These are phyloP conservation scores for Gillenia trifoliata DNA, from an alignment of 306 rosid species.

Conservation along the genomic window DNA sequence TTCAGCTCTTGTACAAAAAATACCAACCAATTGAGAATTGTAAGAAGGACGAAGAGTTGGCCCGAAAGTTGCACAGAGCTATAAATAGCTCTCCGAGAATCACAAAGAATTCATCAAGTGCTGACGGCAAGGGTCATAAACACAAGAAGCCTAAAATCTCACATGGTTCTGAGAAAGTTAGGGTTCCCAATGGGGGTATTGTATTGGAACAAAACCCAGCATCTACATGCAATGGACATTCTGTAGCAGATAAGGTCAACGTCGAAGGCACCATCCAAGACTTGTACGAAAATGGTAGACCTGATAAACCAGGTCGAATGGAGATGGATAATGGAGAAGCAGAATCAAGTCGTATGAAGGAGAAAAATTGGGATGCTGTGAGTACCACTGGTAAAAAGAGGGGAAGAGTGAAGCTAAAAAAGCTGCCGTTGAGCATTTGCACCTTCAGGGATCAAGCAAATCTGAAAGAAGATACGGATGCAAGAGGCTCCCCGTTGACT, in stretches of 20 bases:
- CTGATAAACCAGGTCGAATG: slow-evolving; percentile 41
- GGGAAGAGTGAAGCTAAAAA: slow-evolving; percentile 87
- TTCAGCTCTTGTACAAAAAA: slow-evolving; percentile 86
- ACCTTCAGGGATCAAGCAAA: slow-evolving; percentile 55
- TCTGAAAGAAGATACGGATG: slow-evolving; percentile 53
- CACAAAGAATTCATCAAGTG: slow-evolving; percentile 55
- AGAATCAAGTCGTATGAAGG: slow-evolving; percentile 61
- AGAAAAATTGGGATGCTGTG: slow-evolving; percentile 44
- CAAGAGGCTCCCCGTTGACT: slow-evolving; percentile 35
- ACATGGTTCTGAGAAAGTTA: slow-evolving; percentile 44
- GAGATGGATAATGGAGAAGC: slow-evolving; percentile 54
- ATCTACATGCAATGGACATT: slow-evolving; percentile 51
- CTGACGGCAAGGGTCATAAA: slow-evolving; percentile 58
- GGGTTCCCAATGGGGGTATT: slow-evolving; percentile 42
- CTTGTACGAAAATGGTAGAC: slow-evolving; percentile 38
- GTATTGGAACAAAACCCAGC: slow-evolving; percentile 42
- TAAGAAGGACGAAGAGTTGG: slow-evolving; percentile 83
- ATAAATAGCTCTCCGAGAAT: slow-evolving; percentile 95
- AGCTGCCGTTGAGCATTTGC: slow-evolving; percentile 77
- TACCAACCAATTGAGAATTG: slow-evolving; percentile 69
- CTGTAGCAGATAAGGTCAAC: slow-evolving; percentile 36
- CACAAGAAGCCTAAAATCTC: slow-evolving; percentile 61
- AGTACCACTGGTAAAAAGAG: slow-evolving; percentile 64
- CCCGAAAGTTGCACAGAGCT: slow-evolving; percentile 81
- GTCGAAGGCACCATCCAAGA: slow-evolving; percentile 52